Conservation (phyloP, 2,329 filamentous ascomycete species). For the Aspergillus fumigatus region DNA sequence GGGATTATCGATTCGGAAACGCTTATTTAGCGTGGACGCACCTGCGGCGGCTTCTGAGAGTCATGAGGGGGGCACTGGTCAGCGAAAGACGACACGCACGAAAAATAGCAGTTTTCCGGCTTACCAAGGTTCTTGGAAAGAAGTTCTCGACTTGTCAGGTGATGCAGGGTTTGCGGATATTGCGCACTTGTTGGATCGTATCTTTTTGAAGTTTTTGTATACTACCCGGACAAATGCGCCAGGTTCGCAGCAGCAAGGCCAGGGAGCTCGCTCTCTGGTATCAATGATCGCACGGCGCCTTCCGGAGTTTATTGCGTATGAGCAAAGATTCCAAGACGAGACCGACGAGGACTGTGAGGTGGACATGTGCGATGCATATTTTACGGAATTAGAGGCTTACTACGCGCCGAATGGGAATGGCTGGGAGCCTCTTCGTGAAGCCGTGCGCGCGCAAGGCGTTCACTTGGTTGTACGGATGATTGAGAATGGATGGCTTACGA, state of each 20-base stretch:
- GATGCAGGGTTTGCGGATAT: slow-evolving; percentile 33
- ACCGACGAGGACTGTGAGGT: slow-evolving; percentile 28
- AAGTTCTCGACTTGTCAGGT: slow-evolving; percentile 27
- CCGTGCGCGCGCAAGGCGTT: slow-evolving; percentile 39
- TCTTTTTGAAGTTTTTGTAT: slow-evolving; percentile 34
- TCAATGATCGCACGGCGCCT: slow-evolving; percentile 33
- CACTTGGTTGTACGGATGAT: slow-evolving; percentile 35
- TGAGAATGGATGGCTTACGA: slow-evolving; percentile 32
- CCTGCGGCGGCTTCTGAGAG: slow-evolving; percentile 1
- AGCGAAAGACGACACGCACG: slow-evolving; percentile 17
- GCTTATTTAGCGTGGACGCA: slow-evolving; percentile 13
- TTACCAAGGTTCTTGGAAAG: slow-evolving; percentile 33
- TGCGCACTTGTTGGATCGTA: slow-evolving; percentile 29
- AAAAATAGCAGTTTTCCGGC: slow-evolving; percentile 24
- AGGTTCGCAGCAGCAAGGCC: slow-evolving; percentile 3
- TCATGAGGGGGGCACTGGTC: slow-evolving; percentile 1
- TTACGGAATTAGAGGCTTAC: slow-evolving; percentile 38
- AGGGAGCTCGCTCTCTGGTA: slow-evolving; percentile 34
- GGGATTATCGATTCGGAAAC: slow-evolving; percentile 17
- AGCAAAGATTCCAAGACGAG: slow-evolving; percentile 33
- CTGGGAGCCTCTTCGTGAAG: slow-evolving; percentile 39
- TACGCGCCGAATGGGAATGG: slow-evolving; percentile 33
- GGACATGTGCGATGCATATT: slow-evolving; percentile 40
- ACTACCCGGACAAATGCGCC: slow-evolving; percentile 24
- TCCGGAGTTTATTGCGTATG: slow-evolving; percentile 36